A percentile compares a stretch with the other conserved stretches of the same genome.
phyloP scores from a whole-genome alignment of 83 land plant genomes.

The Isoetes engelmannii region DNA sequence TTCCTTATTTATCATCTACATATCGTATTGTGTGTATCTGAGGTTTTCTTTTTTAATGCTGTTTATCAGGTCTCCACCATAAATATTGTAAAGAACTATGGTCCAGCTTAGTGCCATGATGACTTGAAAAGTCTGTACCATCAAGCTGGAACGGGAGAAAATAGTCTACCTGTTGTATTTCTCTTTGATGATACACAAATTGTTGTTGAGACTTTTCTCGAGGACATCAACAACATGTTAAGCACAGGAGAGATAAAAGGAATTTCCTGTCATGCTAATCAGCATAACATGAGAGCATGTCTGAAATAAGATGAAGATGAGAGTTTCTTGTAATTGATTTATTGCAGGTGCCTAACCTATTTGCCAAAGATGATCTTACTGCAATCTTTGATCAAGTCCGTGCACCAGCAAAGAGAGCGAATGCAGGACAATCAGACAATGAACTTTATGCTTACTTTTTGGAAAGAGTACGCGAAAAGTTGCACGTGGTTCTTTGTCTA shows the following conservation, averaged over 20 bases:
- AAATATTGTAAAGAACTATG: constrained; percentile 19
- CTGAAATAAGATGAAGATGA: background rate
- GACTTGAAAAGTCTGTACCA: constrained; percentile 28
- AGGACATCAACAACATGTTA: constrained; percentile 33
- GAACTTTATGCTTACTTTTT: constrained; percentile 27
- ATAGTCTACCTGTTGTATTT: constrained; percentile 28
- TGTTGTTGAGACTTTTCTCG: constrained; percentile 35
- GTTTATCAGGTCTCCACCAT: constrained; percentile 26
- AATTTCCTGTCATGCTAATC: background rate
- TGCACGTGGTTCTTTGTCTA: constrained; percentile 32
- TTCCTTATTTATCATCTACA: no score
- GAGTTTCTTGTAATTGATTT: no score
- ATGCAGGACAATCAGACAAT: constrained; percentile 32
- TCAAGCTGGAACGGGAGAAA: constrained; percentile 32
- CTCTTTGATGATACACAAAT: constrained; percentile 38
- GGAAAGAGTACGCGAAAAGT: constrained; percentile 22
- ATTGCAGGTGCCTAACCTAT: constrained; percentile 24
- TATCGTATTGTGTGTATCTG: background rate
- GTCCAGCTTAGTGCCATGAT: constrained; percentile 31
- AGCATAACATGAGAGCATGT: background rate
- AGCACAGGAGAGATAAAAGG: constrained; percentile 30
- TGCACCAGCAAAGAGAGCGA: constrained; percentile 28
- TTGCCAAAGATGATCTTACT: constrained; percentile 29
- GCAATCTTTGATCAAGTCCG: constrained; percentile 21
- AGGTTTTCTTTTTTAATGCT: background rate